These are phyloP conservation scores for Vanilla planifolia DNA, from an alignment of 106 monocot species.

Conservation along the genomic window DNA sequence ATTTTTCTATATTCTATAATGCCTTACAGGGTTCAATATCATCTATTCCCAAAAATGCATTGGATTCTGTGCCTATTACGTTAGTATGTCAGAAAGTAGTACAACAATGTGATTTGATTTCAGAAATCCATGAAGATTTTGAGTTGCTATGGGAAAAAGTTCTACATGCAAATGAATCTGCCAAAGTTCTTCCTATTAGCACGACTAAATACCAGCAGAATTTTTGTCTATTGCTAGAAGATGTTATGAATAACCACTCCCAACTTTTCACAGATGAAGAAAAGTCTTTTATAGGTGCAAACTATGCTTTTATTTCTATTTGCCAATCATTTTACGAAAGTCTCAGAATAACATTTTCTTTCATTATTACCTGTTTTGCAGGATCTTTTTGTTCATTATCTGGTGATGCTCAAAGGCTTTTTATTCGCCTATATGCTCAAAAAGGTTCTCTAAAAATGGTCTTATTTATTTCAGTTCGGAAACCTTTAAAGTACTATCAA, in stretches of 20 bases:
- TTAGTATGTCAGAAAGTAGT: constrained; percentile 35
- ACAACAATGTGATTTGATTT: constrained; percentile 9
- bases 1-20: constrained; percentile 5
- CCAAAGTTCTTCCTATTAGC: constrained; percentile 23
- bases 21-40: constrained; percentile 60
- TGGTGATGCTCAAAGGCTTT: constrained; percentile 73
- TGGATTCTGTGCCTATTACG: constrained; percentile 53
- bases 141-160: constrained; percentile 49
- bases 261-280: constrained; percentile 62
- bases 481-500: too few species aligned
- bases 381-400: constrained; percentile 57
- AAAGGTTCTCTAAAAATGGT: constrained; percentile 74
- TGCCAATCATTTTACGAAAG: neutral
- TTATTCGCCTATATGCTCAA: constrained; percentile 76
- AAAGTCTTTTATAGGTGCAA: constrained; percentile 64
- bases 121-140: constrained; percentile 16
- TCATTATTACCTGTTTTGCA: constrained; percentile 13
- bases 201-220: constrained; percentile 65
- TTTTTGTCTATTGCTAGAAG: constrained; percentile 70
- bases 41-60: constrained; percentile 36
- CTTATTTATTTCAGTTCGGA: too few species aligned
- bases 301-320: neutral
- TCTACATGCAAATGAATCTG: constrained; percentile 24
- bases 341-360: neutral
- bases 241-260: constrained; percentile 55